phyloP scores from a whole-genome alignment of 2,329 filamentous ascomycete genomes.

The Fusarium nodosum region DNA sequence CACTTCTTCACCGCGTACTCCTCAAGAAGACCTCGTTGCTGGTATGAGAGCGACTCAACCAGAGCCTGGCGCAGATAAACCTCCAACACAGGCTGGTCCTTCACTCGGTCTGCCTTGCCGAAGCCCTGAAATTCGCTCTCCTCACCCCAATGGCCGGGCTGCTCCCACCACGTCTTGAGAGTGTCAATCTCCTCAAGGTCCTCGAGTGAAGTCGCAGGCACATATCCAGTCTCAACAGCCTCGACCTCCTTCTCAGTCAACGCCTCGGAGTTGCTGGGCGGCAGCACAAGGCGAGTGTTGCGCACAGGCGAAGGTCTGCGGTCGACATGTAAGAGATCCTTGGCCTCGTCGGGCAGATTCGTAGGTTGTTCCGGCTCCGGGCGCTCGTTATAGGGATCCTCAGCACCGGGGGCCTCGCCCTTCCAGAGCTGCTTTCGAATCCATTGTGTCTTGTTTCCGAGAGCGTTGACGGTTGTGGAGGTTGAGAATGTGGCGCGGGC shows the following conservation, averaged over 20 bases:
- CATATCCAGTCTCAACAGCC: constrained; percentile 57
- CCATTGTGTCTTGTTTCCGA: constrained; percentile 55
- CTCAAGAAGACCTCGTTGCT: constrained; percentile 50
- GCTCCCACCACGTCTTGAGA: constrained; percentile 67
- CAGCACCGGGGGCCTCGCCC: constrained; percentile 56
- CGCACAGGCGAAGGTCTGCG: constrained; percentile 48
- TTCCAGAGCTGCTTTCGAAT: constrained; percentile 59
- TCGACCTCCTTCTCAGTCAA: constrained; percentile 51
- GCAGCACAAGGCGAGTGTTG: constrained; percentile 53
- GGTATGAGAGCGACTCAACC: constrained; percentile 64
- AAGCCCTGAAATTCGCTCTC: constrained; percentile 63
- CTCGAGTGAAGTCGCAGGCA: constrained; percentile 61
- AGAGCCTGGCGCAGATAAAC: constrained; percentile 65
- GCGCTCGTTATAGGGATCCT: constrained; percentile 57
- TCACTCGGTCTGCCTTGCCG: constrained; percentile 56
- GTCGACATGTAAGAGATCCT: constrained; percentile 42
- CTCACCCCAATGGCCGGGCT: constrained; percentile 64
- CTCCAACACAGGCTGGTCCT: constrained; percentile 62
- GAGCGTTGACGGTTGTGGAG: constrained; percentile 48
- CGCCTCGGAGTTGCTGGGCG: constrained; percentile 54
- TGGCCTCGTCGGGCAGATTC: constrained; percentile 53
- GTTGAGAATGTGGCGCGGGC: constrained; percentile 54
- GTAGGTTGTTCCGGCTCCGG: constrained; percentile 48
- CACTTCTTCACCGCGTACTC: constrained; percentile 54
- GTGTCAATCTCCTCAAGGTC: constrained; percentile 64